phyloP scores from a whole-genome alignment of 140 eudicot genomes.

The Ambrosia hybrid region DNA sequence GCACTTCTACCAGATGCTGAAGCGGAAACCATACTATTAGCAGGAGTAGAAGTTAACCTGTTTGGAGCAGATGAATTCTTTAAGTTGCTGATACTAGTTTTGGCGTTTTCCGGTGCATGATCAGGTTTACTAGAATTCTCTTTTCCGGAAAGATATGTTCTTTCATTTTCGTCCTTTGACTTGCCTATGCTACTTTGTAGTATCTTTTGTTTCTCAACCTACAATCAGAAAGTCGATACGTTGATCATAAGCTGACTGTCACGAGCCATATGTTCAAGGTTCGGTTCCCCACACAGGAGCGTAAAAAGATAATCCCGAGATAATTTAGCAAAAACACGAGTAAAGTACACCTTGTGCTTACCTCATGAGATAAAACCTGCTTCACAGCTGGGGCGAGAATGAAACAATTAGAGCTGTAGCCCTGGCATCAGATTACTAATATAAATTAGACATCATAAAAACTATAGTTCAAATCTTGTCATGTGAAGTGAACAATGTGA shows the following conservation, averaged over 20 bases:
- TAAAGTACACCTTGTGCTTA: conserved; percentile 30
- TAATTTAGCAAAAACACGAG: not conserved
- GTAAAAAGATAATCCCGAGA: too few relatives aligned
- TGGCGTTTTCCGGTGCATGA: conserved; percentile 25
- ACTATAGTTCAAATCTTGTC: conserved; percentile 1
- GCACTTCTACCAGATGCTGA: conserved; percentile 26
- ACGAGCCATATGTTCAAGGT: conserved; percentile 1
- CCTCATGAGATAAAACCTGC: conserved; percentile 88
- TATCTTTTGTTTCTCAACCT: conserved; percentile 95
- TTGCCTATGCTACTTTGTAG: conserved; percentile 55
- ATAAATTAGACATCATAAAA: conserved; percentile 30
- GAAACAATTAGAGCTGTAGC: conserved; percentile 50
- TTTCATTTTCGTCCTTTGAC: conserved; percentile 32
- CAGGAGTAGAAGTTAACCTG: not conserved
- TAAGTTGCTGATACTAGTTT: conserved; percentile 21
- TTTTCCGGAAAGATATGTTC: conserved; percentile 29
- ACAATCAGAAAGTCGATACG: conserved; percentile 10
- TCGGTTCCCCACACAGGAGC: not conserved
- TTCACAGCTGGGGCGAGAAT: conserved; percentile 77
- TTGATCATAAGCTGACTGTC: not conserved
- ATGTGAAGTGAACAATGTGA: conserved; percentile 15
- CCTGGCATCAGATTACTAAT: conserved; percentile 57
- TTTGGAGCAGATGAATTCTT: conserved; percentile 27
- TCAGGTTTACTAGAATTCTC: conserved; percentile 32
- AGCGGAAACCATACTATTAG: conserved; percentile 17